A percentile compares a stretch with the other conserved stretches of the same genome.
phyloP scores from a whole-genome alignment of 2,329 filamentous ascomycete species.

The Sclerotinia subarctica region DNA sequence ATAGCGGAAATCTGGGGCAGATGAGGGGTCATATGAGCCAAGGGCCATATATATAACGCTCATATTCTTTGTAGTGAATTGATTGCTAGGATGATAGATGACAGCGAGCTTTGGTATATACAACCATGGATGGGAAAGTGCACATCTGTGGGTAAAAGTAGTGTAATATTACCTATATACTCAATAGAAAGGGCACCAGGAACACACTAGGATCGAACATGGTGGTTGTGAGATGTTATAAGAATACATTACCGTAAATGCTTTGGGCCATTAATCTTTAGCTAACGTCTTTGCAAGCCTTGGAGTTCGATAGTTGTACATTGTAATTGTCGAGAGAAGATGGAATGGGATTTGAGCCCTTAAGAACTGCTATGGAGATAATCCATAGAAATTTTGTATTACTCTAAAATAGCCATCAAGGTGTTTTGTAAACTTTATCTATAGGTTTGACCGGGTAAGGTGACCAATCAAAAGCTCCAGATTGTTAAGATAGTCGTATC shows the following conservation, averaged over 20 bases:
- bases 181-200: background rate
- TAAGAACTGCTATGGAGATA: background rate
- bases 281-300: background rate
- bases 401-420: conserved; percentile 13
- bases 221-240: background rate
- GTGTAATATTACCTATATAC: background rate
- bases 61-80: background rate
- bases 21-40: background rate
- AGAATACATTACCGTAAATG: conserved; percentile 9
- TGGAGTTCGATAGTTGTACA: background rate
- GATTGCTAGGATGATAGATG: background rate
- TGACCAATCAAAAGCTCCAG: background rate
- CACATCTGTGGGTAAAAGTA: background rate
- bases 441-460: background rate
- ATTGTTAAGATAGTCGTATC: background rate
- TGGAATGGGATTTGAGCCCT: background rate
- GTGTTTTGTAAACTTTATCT: conserved; percentile 8
- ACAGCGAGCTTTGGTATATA: background rate
- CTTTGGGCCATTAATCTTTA: background rate
- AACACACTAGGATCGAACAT: background rate
- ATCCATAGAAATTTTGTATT: background rate
- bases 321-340: background rate
- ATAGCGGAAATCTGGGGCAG: background rate
- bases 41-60: background rate
- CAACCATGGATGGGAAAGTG: background rate